Percentiles rank a stretch among this genome's conserved stretches.
Conservation (phyloP, 2,329 filamentous ascomycete species). For the Achaetomium macrosporum region DNA sequence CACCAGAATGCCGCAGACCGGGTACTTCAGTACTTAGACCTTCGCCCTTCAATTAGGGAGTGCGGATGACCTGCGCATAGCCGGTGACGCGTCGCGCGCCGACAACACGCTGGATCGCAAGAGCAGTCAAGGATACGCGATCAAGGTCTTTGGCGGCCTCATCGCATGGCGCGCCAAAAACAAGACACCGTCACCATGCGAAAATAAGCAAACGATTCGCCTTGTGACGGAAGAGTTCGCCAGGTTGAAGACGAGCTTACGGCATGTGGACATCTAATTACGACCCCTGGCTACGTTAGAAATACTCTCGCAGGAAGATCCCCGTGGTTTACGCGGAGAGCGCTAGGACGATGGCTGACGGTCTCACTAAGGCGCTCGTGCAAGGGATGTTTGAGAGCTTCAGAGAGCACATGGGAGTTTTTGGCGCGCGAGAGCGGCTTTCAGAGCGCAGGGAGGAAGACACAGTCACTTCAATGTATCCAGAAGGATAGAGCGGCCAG, state of each 20-base stretch:
- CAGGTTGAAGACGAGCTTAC: conserved; percentile 5
- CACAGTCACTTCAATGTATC: not conserved
- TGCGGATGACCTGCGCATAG: not conserved
- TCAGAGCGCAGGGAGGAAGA: not conserved
- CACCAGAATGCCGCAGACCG: not conserved
- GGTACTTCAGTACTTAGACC: not conserved
- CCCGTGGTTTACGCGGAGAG: not conserved
- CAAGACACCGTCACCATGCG: conserved; percentile 10
- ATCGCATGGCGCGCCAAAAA: conserved; percentile 9
- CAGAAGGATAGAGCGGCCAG: not conserved
- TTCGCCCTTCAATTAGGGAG: not conserved
- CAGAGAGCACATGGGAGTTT: not conserved
- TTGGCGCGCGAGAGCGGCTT: not conserved
- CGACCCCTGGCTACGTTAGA: conserved; percentile 7
- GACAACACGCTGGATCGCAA: conserved; percentile 4
- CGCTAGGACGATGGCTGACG: not conserved
- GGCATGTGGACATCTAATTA: conserved; percentile 13
- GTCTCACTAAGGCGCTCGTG: not conserved
- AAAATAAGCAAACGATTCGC: conserved; percentile 6
- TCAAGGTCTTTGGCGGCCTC: conserved; percentile 5
- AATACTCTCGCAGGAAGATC: not conserved
- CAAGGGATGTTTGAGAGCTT: not conserved
- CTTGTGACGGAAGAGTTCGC: conserved; percentile 4
- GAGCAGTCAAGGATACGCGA: conserved; percentile 9
- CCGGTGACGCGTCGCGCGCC: not conserved